phyloP scores from a whole-genome alignment of 2,329 filamentous ascomycete species.

The Cladophialophora yegresii region DNA sequence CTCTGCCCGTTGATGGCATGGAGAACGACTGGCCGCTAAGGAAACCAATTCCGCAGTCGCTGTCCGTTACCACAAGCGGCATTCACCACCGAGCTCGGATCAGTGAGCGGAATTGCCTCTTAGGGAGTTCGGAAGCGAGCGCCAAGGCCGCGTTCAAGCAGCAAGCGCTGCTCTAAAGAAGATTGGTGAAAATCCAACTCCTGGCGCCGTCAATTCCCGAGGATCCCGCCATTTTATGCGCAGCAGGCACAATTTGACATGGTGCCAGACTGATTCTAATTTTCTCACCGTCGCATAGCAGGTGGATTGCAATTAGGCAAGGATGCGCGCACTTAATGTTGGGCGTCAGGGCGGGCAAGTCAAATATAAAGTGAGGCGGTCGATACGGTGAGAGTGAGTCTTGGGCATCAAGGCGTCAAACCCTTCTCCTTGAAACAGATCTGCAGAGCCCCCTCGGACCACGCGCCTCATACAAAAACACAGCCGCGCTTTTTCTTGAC shows the following conservation, averaged over 20 bases:
- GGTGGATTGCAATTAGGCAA: neutral
- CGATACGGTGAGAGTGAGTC: constrained; percentile 9
- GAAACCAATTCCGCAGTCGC: neutral
- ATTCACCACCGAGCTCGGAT: neutral
- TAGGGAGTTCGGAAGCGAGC: too few species aligned
- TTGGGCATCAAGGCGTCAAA: constrained; percentile 24
- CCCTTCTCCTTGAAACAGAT: constrained; percentile 21
- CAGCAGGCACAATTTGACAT: constrained; percentile 14
- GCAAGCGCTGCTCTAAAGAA: neutral
- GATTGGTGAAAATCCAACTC: too few species aligned
- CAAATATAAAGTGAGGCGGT: constrained; percentile 14
- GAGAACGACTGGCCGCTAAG: neutral
- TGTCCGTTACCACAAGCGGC: neutral
- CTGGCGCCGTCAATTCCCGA: neutral
- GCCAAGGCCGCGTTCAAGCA: constrained; percentile 2
- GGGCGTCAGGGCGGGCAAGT: constrained; percentile 13
- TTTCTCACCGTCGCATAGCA: constrained; percentile 4
- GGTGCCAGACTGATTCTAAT: constrained; percentile 6
- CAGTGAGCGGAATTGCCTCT: too few species aligned
- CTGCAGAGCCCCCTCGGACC: neutral
- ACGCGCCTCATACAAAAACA: constrained; percentile 5
- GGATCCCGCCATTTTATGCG: constrained; percentile 3
- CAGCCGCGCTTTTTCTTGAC: neutral
- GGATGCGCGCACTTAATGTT: constrained; percentile 12
- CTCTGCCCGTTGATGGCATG: neutral